Evolutionary conservation across 495 filamentous ascomycete species (phyloP).

Genomic region (Chaetomium tenue): DNA sequence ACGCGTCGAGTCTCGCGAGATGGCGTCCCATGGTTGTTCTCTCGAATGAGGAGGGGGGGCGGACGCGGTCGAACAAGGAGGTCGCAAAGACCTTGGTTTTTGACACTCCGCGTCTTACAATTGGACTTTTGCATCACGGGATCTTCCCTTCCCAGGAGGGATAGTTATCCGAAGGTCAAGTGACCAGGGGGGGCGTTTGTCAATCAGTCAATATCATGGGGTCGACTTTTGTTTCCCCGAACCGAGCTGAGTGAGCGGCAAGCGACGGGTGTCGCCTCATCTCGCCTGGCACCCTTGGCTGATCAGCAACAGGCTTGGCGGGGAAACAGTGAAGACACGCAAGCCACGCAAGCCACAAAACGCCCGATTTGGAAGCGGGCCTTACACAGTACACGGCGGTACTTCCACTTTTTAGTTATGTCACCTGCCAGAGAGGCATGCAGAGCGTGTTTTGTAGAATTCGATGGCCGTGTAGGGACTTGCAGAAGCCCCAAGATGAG

Average conservation of each 20-base stretch:
- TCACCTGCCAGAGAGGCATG: neutral
- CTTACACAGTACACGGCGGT: neutral
- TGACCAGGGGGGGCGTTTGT: conserved; percentile 8
- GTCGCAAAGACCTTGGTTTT: conserved; percentile 17
- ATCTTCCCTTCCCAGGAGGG: conserved; percentile 7
- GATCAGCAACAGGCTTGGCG: conserved; percentile 11
- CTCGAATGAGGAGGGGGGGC: conserved; percentile 6
- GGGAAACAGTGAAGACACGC: neutral
- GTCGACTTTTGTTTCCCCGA: conserved; percentile 5
- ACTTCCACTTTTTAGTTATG: neutral
- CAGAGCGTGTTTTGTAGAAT: neutral
- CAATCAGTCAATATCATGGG: conserved; percentile 10
- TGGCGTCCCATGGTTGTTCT: neutral
- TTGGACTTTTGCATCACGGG: conserved; percentile 18
- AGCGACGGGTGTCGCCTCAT: conserved; percentile 21
- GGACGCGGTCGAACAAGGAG: conserved; percentile 5
- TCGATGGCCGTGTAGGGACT: no score
- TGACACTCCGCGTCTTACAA: conserved; percentile 10
- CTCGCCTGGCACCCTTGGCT: conserved; percentile 1
- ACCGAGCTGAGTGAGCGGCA: conserved; percentile 21
- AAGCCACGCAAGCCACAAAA: conserved; percentile 17
- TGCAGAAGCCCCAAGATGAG: neutral
- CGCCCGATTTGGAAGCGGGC: neutral
- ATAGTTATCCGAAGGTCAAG: conserved; percentile 17
- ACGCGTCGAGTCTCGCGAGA: conserved; percentile 7